Evolutionary conservation across 2,329 filamentous ascomycete genomes (phyloP).

Genomic region (Fusarium sacchari): DNA sequence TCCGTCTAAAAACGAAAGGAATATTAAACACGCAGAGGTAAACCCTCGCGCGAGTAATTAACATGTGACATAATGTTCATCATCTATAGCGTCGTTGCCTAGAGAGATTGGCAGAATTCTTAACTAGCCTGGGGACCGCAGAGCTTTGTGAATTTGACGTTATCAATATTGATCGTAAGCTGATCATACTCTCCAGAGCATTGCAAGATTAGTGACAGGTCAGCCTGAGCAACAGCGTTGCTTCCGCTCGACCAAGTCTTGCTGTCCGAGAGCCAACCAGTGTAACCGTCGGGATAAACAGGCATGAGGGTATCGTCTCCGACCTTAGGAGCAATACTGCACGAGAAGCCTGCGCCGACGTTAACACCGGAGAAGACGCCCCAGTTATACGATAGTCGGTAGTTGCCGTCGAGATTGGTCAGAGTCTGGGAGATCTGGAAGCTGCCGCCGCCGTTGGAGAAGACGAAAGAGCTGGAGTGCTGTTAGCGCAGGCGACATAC

Average conservation of each 20-base stretch:
- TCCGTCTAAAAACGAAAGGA: background rate
- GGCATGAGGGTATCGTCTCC: background rate
- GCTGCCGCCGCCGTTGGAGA: background rate
- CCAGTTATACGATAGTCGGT: background rate
- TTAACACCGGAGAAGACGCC: accelerated
- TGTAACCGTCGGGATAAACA: accelerated
- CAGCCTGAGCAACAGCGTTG: background rate
- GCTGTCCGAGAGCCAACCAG: background rate
- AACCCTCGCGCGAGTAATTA: accelerated
- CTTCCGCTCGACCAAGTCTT: background rate
- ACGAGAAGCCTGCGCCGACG: background rate
- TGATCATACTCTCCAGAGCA: background rate
- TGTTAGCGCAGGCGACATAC: accelerated
- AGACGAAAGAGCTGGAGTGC: background rate
- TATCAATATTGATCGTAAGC: background rate
- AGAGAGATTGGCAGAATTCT: accelerated
- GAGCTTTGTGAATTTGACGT: background rate
- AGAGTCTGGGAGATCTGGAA: background rate
- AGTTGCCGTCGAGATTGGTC: background rate
- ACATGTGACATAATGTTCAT: accelerated
- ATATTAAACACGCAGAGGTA: accelerated
- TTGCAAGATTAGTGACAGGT: accelerated
- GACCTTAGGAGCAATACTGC: background rate
- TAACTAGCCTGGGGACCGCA: background rate
- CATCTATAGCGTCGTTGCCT: accelerated